Base-by-base conservation (phyloP, 1,284 basidiomycete genomes). In the Stygiomarasmius scandens region DNA sequence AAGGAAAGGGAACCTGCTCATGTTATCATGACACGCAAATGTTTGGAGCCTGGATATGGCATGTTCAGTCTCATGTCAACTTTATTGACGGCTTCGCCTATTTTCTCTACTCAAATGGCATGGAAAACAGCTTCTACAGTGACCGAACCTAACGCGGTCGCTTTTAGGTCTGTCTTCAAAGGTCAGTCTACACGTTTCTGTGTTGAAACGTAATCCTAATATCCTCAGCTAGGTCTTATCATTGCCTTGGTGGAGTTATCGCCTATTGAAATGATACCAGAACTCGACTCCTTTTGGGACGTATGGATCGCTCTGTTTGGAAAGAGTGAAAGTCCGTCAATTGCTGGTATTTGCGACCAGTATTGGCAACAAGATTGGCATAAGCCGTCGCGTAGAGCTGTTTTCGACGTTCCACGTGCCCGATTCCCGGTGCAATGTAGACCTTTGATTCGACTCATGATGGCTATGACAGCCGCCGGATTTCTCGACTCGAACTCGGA, bases 291-390 rank as follows among this genome's bases (percentile, higher is more conserved):
- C 0, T 77, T 95, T 16, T 78, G 92, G 29, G 83, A 89, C 52
- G 84, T 92, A 2, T 95, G 93, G 90, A 82, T 89, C 50, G 82
- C 87, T 0, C 77, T 95, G 3, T 95, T 93, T 62, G 89, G 90
- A 14, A 82, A 90, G 44, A 90, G 89, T 60, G 89, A 93, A 64
- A 81, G 80, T 51, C 75, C 77, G 24, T 83, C 87, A 8, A 79
- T 92, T n/a, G 77, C 80, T 22, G 81, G 82, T 4, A 86, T 94
- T 59, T 92, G 90, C 64, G 77, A 80, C 25, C 91, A 95, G 67
- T 93, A 85, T 68, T 93, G 92, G 91, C 79, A 83, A 54, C 75
- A 76, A 2, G 90, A 93, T 65, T 88, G 84, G 80, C 74, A 79
- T 24, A 73, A 79, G 55, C 84, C 83, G 36, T 74, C 85, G 23